phyloP scores from a whole-genome alignment of 1,284 basidiomycete species.

The Papiliotrema fonsecae region DNA sequence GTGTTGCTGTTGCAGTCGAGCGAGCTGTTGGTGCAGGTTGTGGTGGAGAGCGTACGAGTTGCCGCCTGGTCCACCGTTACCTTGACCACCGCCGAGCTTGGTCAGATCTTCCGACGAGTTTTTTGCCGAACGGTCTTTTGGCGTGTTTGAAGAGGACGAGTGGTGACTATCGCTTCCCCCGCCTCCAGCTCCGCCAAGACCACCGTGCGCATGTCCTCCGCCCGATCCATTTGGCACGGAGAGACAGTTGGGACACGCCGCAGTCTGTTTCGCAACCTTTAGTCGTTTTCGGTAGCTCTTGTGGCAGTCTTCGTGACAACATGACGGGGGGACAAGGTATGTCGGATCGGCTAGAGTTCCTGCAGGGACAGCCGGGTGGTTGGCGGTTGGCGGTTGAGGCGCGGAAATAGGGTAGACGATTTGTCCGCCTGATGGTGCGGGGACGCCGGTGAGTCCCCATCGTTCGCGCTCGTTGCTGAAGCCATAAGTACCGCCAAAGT shows the following conservation, averaged over 20 bases:
- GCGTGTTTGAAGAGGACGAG: constrained; percentile 39
- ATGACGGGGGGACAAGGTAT: constrained; percentile 49
- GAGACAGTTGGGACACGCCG: constrained; percentile 47
- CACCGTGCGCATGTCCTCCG: constrained; percentile 22
- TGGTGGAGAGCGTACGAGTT: constrained; percentile 35
- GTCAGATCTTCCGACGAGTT: constrained; percentile 33
- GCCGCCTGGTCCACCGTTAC: constrained; percentile 10
- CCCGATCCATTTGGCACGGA: constrained; percentile 15
- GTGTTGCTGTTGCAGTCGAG: constrained; percentile 39
- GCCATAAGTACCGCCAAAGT: constrained; percentile 21
- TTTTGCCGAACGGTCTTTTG: constrained; percentile 38
- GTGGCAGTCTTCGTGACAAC: constrained; percentile 53
- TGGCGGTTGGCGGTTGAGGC: constrained; percentile 42
- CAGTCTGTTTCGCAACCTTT: constrained; percentile 48
- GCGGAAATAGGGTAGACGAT: constrained; percentile 47
- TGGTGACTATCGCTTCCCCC: constrained; percentile 30
- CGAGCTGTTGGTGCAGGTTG: constrained; percentile 34
- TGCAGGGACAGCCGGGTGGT: constrained; percentile 45
- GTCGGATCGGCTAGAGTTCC: constrained; percentile 49
- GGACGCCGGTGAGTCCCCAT: constrained; percentile 27
- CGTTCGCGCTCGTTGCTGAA: constrained; percentile 43
- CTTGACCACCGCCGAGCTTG: constrained; percentile 21
- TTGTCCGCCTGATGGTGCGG: constrained; percentile 35
- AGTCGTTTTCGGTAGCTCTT: constrained; percentile 51
- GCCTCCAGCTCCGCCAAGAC: constrained; percentile 21